Evolutionary conservation across 2,329 filamentous ascomycete species (phyloP).

Genomic region (Aspergillus neotritici): DNA sequence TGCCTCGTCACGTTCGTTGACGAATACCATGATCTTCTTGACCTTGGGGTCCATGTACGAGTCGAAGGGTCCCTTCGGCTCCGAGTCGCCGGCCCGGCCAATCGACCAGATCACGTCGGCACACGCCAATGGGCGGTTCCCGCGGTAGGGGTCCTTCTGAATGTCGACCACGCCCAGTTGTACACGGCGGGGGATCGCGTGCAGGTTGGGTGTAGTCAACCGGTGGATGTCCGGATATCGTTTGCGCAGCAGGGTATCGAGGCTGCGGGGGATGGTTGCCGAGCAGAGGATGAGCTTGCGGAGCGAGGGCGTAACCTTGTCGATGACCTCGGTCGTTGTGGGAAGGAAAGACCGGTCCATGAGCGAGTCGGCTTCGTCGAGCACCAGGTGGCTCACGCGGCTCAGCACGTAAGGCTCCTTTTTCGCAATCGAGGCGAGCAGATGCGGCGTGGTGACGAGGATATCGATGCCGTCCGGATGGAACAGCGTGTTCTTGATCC

Average conservation of each 20-base stretch:
- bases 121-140: slow-evolving; percentile 88
- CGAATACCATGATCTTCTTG: slow-evolving; percentile 88
- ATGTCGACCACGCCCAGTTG: slow-evolving; percentile 92
- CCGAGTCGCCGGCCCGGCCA: slow-evolving; percentile 63
- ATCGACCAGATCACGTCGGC: slow-evolving; percentile 94
- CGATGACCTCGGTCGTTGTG: slow-evolving; percentile 74
- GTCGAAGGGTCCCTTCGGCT: slow-evolving; percentile 27
- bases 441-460: slow-evolving; percentile 79
- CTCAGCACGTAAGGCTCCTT: slow-evolving; percentile 87
- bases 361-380: slow-evolving; percentile 94
- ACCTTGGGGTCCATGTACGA: slow-evolving; percentile 50
- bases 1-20: slow-evolving; percentile 90
- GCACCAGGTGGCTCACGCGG: slow-evolving; percentile 79
- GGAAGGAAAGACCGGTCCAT: slow-evolving; percentile 89
- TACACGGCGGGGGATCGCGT: slow-evolving; percentile 90
- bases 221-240: slow-evolving; percentile 78
- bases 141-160: slow-evolving; percentile 83
- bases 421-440: slow-evolving; percentile 81
- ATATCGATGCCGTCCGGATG: slow-evolving; percentile 75
- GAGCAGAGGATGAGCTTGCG: slow-evolving; percentile 89
- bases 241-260: slow-evolving; percentile 77
- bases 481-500: slow-evolving; percentile 82
- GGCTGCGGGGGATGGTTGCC: slow-evolving; percentile 84
- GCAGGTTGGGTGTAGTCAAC: slow-evolving; percentile 89
- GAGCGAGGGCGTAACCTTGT: slow-evolving; percentile 72